These are phyloP conservation scores for Fusarium compactum DNA, from an alignment of 2,329 filamentous ascomycete genomes.

Conservation along the genomic window DNA sequence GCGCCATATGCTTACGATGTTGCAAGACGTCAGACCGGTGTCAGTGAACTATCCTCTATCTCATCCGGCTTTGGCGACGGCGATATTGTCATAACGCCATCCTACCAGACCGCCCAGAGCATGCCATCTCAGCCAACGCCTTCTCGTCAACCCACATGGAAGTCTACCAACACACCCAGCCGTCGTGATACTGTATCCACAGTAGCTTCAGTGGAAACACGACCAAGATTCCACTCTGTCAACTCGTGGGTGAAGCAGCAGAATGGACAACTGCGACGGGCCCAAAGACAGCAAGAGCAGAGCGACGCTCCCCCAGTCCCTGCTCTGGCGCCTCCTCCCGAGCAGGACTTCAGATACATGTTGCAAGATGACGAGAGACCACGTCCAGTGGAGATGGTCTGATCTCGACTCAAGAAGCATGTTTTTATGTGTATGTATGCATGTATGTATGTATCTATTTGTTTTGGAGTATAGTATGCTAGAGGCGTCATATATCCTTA, in stretches of 20 bases:
- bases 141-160: slow-evolving; percentile 30
- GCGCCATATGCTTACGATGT: slow-evolving; percentile 34
- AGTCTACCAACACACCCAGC: slow-evolving; percentile 37
- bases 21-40: slow-evolving; percentile 50
- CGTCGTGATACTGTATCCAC: slow-evolving; percentile 66
- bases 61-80: slow-evolving; percentile 75
- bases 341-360: slow-evolving; percentile 64
- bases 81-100: slow-evolving; percentile 63
- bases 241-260: slow-evolving; percentile 76
- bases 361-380: slow-evolving; percentile 63
- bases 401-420: not conserved
- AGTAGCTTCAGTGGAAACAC: slow-evolving; percentile 64
- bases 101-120: slow-evolving; percentile 32
- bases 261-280: slow-evolving; percentile 64
- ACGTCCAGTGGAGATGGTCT: slow-evolving; percentile 54
- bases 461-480: slow-evolving; percentile 27
- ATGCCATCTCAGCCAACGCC: slow-evolving; percentile 33
- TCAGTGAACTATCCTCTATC: slow-evolving; percentile 68
- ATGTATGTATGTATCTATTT: slow-evolving; percentile 4
- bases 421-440: slow-evolving; percentile 5
- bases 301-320: slow-evolving; percentile 56
- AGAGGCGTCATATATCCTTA: slow-evolving; percentile 16
- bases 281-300: slow-evolving; percentile 53
- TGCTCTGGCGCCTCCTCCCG: slow-evolving; percentile 55
- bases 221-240: slow-evolving; percentile 68